Percentiles rank a stretch among this genome's conserved stretches.
Conservation (phyloP, 1,284 basidiomycete species). For the Vanrija pseudolonga region DNA sequence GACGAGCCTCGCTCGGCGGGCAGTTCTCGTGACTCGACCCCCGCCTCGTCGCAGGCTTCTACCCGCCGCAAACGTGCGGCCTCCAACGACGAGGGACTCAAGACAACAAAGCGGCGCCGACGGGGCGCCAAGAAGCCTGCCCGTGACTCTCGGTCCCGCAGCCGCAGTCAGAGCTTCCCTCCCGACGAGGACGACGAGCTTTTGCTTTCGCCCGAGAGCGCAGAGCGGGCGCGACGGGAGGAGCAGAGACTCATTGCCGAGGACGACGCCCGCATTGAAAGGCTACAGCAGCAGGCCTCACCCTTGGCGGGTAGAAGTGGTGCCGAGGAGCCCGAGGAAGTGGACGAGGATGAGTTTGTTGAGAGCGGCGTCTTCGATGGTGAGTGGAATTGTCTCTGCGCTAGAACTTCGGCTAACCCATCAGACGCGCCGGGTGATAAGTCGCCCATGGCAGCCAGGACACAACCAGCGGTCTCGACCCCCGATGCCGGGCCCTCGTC, state of each 20-base stretch:
- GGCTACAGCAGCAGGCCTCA: background rate
- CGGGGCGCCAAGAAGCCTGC: no score
- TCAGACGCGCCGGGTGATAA: slow-evolving; percentile 9
- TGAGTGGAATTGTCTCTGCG: background rate
- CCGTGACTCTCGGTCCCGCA: background rate
- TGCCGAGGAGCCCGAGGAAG: background rate
- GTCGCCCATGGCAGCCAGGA: background rate
- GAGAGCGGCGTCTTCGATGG: slow-evolving; percentile 7
- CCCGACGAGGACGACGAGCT: slow-evolving; percentile 29
- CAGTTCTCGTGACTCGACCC: no score
- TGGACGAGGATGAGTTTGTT: background rate
- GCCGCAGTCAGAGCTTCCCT: background rate
- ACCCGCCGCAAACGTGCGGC: no score
- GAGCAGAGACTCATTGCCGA: background rate
- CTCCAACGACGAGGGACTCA: no score
- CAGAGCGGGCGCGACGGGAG: slow-evolving; percentile 19
- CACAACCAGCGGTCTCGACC: background rate
- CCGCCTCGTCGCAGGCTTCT: no score
- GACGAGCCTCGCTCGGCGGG: no score
- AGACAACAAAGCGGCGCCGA: no score
- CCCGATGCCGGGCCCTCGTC: no score
- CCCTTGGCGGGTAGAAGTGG: background rate
- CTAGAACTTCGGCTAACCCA: background rate
- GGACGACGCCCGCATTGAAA: background rate
- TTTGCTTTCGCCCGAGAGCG: slow-evolving; percentile 27